phyloP scores from a whole-genome alignment of 2,329 filamentous ascomycete species.

The Dothiorella sarmentorum region DNA sequence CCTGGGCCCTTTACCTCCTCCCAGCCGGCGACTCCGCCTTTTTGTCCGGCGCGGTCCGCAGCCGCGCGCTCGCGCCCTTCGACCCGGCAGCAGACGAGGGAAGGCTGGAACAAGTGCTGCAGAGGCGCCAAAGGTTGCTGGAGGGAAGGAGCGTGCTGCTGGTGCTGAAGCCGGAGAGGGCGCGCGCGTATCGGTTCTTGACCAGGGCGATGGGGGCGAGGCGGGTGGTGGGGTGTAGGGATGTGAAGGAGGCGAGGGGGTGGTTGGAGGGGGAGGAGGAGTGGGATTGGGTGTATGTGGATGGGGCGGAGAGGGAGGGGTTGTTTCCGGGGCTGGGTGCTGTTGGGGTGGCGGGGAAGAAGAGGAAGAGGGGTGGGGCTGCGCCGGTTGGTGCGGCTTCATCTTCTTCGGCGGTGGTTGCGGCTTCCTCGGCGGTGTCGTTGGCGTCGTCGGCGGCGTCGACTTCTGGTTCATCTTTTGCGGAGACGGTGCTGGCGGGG shows the following conservation, averaged over 20 bases:
- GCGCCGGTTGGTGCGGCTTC: background rate
- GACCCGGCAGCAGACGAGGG: slow-evolving; percentile 52
- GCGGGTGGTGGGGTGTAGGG: slow-evolving; percentile 61
- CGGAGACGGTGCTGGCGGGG: slow-evolving; percentile 19
- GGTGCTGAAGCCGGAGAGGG: slow-evolving; percentile 63
- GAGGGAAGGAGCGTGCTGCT: slow-evolving; percentile 65
- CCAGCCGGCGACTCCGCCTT: slow-evolving; percentile 77
- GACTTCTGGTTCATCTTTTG: slow-evolving; percentile 23
- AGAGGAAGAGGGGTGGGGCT: slow-evolving; percentile 38
- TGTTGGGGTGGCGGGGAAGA: slow-evolving; percentile 31
- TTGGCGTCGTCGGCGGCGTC: slow-evolving; percentile 39
- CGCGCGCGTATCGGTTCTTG: slow-evolving; percentile 67
- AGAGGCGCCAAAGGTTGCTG: slow-evolving; percentile 58
- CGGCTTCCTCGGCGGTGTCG: background rate
- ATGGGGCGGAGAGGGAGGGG: slow-evolving; percentile 57
- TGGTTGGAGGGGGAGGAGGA: slow-evolving; percentile 55
- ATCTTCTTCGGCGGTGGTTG: slow-evolving; percentile 15
- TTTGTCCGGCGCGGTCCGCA: slow-evolving; percentile 73
- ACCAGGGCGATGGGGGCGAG: slow-evolving; percentile 73
- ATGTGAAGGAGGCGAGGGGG: slow-evolving; percentile 61
- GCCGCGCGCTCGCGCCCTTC: slow-evolving; percentile 62
- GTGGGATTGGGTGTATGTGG: slow-evolving; percentile 79
- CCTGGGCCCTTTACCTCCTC: slow-evolving; percentile 79
- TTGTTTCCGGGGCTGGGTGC: slow-evolving; percentile 50
- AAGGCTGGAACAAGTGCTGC: slow-evolving; percentile 29